phyloP scores from a whole-genome alignment of 805 yeast species.

The Jamesozyma piceae region DNA sequence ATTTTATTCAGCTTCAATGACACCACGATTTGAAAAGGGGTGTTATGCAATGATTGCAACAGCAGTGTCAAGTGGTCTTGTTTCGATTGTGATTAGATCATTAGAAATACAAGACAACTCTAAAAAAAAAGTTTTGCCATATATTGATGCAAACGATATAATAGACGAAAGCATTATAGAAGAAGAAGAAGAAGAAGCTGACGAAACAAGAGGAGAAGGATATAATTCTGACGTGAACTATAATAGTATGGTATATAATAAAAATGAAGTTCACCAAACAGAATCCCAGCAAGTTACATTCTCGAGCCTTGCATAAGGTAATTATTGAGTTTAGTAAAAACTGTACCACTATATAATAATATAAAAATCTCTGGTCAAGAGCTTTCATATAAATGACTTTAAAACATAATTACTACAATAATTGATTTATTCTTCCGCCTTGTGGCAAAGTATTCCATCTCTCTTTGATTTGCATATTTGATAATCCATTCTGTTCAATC shows the following conservation, averaged over 20 bases:
- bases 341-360: too few relatives aligned
- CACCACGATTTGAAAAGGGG: constrained; percentile 44
- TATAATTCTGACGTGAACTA: too few relatives aligned
- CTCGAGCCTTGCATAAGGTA: not conserved
- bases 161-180: constrained; percentile 14
- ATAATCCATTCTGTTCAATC: too few relatives aligned
- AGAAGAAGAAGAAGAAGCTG: constrained; percentile 15
- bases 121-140: constrained; percentile 17
- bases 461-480: too few relatives aligned
- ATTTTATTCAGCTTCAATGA: constrained; percentile 44
- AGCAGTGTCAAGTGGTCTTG: constrained; percentile 33
- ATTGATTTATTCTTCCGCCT: too few relatives aligned
- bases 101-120: constrained; percentile 35
- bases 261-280: constrained; percentile 2
- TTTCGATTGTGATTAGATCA: constrained; percentile 35
- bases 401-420: too few relatives aligned
- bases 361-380: too few relatives aligned
- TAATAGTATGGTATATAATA: too few relatives aligned
- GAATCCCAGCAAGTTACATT: not conserved
- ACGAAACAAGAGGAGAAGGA: constrained; percentile 1
- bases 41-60: constrained; percentile 52
- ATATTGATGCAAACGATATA: constrained; percentile 23
- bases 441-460: too few relatives aligned
- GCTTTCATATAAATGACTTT: too few relatives aligned
- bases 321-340: too few relatives aligned